Evolutionary conservation across 768 basidiomycete genomes (phyloP).

Genomic region (Astraeus odoratus): DNA sequence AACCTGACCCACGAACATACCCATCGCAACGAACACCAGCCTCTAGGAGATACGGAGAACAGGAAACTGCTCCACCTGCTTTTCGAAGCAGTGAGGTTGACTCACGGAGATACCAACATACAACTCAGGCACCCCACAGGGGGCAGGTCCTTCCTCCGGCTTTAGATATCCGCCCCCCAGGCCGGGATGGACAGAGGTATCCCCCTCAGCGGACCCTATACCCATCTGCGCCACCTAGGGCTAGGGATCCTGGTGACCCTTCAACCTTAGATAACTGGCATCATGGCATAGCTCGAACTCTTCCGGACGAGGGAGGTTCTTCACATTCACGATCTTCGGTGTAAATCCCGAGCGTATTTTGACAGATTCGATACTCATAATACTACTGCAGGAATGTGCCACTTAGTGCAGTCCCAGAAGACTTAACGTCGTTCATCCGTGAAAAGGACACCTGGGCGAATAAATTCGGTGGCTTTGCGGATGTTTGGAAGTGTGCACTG

Average conservation of each 20-base stretch:
- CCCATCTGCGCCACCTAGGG: too few species aligned
- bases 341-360: neutral
- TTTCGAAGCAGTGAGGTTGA: neutral
- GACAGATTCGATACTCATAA: neutral
- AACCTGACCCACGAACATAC: neutral
- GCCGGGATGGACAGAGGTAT: too few species aligned
- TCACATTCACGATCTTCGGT: too few species aligned
- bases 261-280: neutral
- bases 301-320: neutral
- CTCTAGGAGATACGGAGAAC: neutral
- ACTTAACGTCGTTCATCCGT: neutral
- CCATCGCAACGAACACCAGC: neutral
- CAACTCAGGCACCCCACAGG: too few species aligned
- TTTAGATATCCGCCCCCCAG: too few species aligned
- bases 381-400: neutral
- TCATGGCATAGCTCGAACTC: neutral
- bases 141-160: too few species aligned
- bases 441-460: neutral
- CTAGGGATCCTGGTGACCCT: too few species aligned
- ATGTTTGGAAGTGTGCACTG: constrained; percentile 6
- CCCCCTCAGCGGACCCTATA: too few species aligned
- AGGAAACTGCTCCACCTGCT: neutral
- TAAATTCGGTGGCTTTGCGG: constrained; percentile 1
- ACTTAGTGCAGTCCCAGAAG: neutral
- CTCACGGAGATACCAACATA: neutral